A percentile compares a stretch with the other conserved stretches of the same genome.
Conservation (phyloP, 805 yeast genomes). For the Metschnikowia peoriensis region DNA sequence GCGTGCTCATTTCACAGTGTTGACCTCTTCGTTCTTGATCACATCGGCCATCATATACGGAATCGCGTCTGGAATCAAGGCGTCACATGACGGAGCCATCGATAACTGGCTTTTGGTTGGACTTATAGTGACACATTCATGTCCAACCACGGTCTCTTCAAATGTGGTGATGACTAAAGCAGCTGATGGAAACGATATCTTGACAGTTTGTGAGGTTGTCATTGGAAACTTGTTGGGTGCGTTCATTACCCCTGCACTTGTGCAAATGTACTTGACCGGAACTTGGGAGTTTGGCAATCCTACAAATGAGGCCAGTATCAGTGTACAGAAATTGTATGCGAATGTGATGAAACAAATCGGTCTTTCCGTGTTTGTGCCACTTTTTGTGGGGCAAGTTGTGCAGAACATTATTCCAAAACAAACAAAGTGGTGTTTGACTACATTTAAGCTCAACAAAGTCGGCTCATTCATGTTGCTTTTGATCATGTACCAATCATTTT, state of each 20-base stretch:
- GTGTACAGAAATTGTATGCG: conserved; percentile 58
- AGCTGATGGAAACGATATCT: conserved; percentile 78
- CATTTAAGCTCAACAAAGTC: conserved; percentile 63
- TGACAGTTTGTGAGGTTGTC: conserved; percentile 81
- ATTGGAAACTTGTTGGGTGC: conserved; percentile 85
- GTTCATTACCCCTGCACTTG: conserved; percentile 80
- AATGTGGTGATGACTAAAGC: conserved; percentile 88
- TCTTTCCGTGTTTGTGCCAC: conserved; percentile 75
- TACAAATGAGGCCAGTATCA: conserved; percentile 40
- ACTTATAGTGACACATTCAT: conserved; percentile 74
- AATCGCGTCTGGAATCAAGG: conserved; percentile 61
- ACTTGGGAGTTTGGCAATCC: conserved; percentile 82
- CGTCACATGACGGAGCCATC: conserved; percentile 54
- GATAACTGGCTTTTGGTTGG: conserved; percentile 81
- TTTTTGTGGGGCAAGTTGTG: conserved; percentile 82
- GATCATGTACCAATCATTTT: conserved; percentile 76
- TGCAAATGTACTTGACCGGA: conserved; percentile 63
- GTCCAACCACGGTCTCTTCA: conserved; percentile 91
- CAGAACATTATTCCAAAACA: conserved; percentile 70
- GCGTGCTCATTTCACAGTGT: conserved; percentile 78
- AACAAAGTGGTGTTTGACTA: conserved; percentile 56
- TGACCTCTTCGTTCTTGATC: conserved; percentile 65
- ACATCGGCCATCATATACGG: conserved; percentile 74
- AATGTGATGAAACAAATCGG: conserved; percentile 89
- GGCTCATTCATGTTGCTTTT: conserved; percentile 78